phyloP scores from a whole-genome alignment of 257 asterid species.

The Lycium ferocissimum region DNA sequence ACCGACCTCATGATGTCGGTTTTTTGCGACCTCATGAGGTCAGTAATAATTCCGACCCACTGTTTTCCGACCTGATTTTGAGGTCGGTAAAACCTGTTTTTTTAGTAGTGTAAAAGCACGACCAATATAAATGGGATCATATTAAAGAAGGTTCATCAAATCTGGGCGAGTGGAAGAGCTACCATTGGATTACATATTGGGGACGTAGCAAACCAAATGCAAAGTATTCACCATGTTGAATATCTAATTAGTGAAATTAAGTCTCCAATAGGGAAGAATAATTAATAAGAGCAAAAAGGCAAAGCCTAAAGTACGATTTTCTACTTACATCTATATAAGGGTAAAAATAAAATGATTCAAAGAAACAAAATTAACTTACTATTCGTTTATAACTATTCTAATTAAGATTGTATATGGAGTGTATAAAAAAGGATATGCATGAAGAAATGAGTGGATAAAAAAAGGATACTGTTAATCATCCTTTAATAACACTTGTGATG shows the following conservation, averaged over 20 bases:
- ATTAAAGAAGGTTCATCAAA: not conserved
- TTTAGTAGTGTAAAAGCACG: too few species aligned
- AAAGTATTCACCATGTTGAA: not conserved
- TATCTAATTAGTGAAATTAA: not conserved
- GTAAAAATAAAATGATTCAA: not conserved
- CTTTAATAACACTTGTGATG: not conserved
- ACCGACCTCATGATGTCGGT: too few species aligned
- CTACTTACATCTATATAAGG: not conserved
- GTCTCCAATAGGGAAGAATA: not conserved
- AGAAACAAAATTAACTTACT: too few species aligned
- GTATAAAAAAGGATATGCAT: constrained; percentile 14
- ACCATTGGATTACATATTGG: not conserved
- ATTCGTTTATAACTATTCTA: too few species aligned
- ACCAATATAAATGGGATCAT: not conserved
- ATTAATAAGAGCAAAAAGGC: not conserved
- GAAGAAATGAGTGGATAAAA: constrained; percentile 27
- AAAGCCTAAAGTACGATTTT: too few species aligned
- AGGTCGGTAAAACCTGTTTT: too few species aligned
- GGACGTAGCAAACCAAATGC: not conserved
- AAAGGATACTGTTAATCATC: constrained; percentile 27
- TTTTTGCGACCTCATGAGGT: too few species aligned
- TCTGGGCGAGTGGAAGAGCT: not conserved
- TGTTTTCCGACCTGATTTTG: too few species aligned
- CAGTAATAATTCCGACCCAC: too few species aligned
- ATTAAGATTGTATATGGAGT: not conserved